These are phyloP conservation scores for Shiraia bambusicola DNA, from an alignment of 2,329 filamentous ascomycete genomes.

Conservation along the genomic window DNA sequence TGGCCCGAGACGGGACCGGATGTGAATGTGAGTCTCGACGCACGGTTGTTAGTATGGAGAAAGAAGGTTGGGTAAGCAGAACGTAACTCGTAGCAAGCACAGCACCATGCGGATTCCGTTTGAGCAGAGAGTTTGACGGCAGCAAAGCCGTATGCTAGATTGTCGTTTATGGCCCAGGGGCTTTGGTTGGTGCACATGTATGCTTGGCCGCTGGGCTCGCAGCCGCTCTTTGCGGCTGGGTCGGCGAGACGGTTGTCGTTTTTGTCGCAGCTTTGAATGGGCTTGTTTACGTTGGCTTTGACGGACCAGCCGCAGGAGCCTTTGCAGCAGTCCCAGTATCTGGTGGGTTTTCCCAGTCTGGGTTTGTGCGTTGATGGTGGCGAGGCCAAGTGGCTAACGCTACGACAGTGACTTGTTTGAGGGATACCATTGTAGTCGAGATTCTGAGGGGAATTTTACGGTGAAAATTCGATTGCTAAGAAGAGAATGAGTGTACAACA, in stretches of 20 bases:
- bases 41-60: conserved; percentile 8
- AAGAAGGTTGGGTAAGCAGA: too few relatives aligned
- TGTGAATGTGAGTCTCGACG: conserved; percentile 57
- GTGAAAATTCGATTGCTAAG: neutral
- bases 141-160: conserved; percentile 65
- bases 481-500: neutral
- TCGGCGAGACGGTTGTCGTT: conserved; percentile 58
- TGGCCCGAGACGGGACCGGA: conserved; percentile 58
- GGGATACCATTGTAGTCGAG: conserved; percentile 24
- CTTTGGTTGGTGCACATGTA: conserved; percentile 62
- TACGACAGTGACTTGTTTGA: conserved; percentile 32
- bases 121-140: conserved; percentile 59
- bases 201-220: conserved; percentile 56
- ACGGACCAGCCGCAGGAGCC: conserved; percentile 63
- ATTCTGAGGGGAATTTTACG: neutral
- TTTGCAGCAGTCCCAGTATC: conserved; percentile 67
- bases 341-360: conserved; percentile 37
- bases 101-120: conserved; percentile 63
- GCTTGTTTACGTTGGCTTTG: conserved; percentile 57
- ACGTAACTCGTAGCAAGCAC: conserved; percentile 61
- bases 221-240: conserved; percentile 54
- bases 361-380: conserved; percentile 29
- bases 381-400: conserved; percentile 29
- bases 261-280: conserved; percentile 59
- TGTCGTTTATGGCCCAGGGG: conserved; percentile 62